Conservation (phyloP, 305 asterid genomes). For the Solanum chacoense region DNA sequence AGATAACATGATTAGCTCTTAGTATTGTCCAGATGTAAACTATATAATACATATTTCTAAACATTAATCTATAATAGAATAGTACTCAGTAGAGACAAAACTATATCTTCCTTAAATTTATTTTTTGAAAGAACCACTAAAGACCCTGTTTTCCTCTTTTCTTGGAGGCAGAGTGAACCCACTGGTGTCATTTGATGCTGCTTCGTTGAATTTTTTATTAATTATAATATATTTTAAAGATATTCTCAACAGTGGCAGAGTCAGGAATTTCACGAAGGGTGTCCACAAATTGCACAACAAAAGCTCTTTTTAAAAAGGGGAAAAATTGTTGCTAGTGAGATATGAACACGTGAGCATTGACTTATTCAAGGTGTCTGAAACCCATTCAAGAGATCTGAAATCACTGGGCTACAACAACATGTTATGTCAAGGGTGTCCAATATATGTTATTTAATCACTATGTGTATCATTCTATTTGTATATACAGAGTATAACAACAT, state of each 20-base stretch:
- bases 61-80: constrained; percentile 7
- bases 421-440: not conserved
- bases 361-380: not conserved
- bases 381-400: not conserved
- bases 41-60: not conserved
- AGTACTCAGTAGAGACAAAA: constrained; percentile 23
- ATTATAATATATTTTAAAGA: not conserved
- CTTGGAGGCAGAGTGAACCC: not conserved
- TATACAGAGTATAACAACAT: not conserved
- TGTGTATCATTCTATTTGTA: too few relatives aligned
- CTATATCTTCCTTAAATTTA: not conserved
- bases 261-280: not conserved
- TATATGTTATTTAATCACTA: too few relatives aligned
- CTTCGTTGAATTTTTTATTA: not conserved
- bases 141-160: not conserved
- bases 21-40: constrained; percentile 5
- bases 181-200: not conserved
- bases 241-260: rapidly evolving
- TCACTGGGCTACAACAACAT: not conserved
- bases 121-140: not conserved
- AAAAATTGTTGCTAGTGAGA: not conserved
- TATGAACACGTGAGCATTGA: not conserved
- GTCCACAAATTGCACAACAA: not conserved
- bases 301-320: not conserved
- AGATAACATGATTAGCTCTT: constrained; percentile 6